Evolutionary conservation across 2,329 filamentous ascomycete species (phyloP).

Genomic region (Paecilomyces niveus): DNA sequence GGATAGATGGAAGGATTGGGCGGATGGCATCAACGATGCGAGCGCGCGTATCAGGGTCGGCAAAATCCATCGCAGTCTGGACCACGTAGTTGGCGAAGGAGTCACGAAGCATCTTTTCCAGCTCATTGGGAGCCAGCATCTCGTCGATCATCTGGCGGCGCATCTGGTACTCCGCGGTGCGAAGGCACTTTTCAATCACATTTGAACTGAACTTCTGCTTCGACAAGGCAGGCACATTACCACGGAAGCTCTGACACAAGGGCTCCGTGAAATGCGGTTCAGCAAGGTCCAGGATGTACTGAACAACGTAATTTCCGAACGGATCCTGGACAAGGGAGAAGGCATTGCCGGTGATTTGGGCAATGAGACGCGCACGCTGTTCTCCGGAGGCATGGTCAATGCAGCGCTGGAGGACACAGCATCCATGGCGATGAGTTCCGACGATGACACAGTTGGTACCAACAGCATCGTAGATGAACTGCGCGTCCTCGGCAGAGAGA

Average conservation of each 20-base stretch:
- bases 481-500: conserved; percentile 71
- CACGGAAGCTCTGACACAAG: conserved; percentile 71
- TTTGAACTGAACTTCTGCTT: conserved; percentile 99
- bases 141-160: conserved; percentile 81
- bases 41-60: conserved; percentile 64
- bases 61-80: conserved; percentile 87
- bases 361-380: conserved; percentile 81
- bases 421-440: conserved; percentile 94
- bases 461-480: conserved; percentile 96
- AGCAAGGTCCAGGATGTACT: conserved; percentile 94
- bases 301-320: conserved; percentile 97
- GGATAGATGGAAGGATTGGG: conserved; percentile 74
- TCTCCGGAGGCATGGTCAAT: conserved; percentile 91
- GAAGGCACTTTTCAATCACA: conserved; percentile 92
- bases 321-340: conserved; percentile 88
- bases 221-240: conserved; percentile 64
- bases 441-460: conserved; percentile 80
- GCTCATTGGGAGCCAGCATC: conserved; percentile 64
- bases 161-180: conserved; percentile 67
- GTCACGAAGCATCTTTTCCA: conserved; percentile 84
- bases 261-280: conserved; percentile 84
- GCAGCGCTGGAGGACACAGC: conserved; percentile 95
- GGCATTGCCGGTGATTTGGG: conserved; percentile 81
- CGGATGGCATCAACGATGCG: conserved; percentile 78
- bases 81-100: conserved; percentile 97